These are phyloP conservation scores for Neurospora cerealis DNA, from an alignment of 495 filamentous ascomycete species.

Conservation along the genomic window DNA sequence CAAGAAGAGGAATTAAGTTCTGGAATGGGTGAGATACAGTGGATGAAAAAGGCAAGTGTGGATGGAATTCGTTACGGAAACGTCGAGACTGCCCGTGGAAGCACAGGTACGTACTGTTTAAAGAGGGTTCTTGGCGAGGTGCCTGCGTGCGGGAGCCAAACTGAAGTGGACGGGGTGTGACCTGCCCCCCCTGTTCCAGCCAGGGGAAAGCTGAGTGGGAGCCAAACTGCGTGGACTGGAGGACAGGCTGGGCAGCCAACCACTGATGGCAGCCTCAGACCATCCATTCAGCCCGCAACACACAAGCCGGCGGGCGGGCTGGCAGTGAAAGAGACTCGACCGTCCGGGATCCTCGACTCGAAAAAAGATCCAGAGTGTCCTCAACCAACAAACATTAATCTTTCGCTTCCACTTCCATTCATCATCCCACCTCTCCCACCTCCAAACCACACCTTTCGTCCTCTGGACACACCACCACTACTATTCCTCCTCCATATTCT, in stretches of 20 bases:
- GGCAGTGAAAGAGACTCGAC: neutral
- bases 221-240: neutral
- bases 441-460: neutral
- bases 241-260: neutral
- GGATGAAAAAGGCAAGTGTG: neutral
- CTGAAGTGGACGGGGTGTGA: neutral
- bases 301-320: neutral
- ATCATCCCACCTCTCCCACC: neutral
- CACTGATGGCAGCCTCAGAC: neutral
- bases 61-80: neutral
- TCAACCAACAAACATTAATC: neutral
- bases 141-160: neutral
- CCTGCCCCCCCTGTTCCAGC: neutral
- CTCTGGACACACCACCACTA: neutral
- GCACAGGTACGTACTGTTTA: neutral
- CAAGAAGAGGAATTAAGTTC: neutral
- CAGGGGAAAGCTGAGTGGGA: neutral
- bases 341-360: neutral
- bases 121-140: neutral
- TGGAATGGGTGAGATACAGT: neutral
- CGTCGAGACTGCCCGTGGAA: neutral
- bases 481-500: neutral
- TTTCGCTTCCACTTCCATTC: neutral
- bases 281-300: neutral
- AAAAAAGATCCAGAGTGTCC: conserved; percentile 11